A percentile compares a stretch with the other conserved stretches of the same genome.
Evolutionary conservation across 495 filamentous ascomycete genomes (phyloP).

Genomic region (Polyplosphaeria fusca): DNA sequence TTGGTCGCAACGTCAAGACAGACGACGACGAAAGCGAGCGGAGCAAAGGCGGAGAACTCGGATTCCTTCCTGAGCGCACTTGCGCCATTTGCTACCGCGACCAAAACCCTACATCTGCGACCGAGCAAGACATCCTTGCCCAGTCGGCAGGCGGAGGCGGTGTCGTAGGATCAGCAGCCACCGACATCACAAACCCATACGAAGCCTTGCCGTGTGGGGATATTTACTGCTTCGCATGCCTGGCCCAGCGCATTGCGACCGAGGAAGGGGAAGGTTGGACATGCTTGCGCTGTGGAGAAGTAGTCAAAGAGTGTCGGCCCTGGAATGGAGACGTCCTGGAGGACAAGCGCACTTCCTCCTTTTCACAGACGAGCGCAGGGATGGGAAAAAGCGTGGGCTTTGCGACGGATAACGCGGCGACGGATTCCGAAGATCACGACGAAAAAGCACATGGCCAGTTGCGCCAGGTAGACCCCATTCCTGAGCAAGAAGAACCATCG

Average conservation of each 20-base stretch:
- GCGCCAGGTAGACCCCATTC: conserved; percentile 38
- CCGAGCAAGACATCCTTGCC: conserved; percentile 64
- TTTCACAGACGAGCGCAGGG: background rate
- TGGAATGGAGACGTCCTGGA: conserved; percentile 80
- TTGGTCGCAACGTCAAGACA: conserved; percentile 37
- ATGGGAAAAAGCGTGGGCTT: conserved; percentile 40
- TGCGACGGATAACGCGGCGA: conserved; percentile 5
- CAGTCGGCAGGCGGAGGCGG: conserved; percentile 60
- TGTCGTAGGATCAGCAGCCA: conserved; percentile 81
- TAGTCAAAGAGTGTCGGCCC: conserved; percentile 84
- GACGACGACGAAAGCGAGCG: conserved; percentile 49
- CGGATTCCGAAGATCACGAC: background rate
- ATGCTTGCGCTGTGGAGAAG: conserved; percentile 85
- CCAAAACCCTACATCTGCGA: conserved; percentile 61
- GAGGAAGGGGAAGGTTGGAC: conserved; percentile 96
- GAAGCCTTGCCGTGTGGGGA: conserved; percentile 88
- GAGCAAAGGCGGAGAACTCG: conserved; percentile 63
- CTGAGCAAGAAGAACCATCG: conserved; percentile 26
- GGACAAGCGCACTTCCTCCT: background rate
- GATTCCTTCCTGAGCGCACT: conserved; percentile 85
- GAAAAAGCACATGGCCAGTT: conserved; percentile 26
- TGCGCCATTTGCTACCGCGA: conserved; percentile 98
- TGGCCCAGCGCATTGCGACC: conserved; percentile 82
- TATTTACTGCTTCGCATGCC: conserved; percentile 94
- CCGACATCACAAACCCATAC: conserved; percentile 95